These are phyloP conservation scores for Aureobasidium vineae DNA, from an alignment of 2,329 filamentous ascomycete genomes.

Conservation along the genomic window DNA sequence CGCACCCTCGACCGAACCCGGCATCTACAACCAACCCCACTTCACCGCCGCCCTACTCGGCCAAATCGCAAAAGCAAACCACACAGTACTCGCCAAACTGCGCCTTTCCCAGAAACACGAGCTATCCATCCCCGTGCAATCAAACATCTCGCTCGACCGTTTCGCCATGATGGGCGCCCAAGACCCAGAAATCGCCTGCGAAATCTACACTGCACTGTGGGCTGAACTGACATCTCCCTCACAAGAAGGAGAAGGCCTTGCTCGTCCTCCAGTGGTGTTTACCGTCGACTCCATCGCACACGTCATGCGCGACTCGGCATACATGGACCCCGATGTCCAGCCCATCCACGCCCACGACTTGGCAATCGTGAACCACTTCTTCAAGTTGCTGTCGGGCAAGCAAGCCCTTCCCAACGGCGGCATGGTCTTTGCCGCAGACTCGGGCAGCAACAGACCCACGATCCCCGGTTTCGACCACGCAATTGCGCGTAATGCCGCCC, in stretches of 20 bases:
- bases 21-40: slow-evolving; percentile 71
- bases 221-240: slow-evolving; percentile 63
- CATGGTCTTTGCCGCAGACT: slow-evolving; percentile 71
- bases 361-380: slow-evolving; percentile 69
- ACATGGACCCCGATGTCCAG: slow-evolving; percentile 68
- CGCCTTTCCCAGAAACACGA: slow-evolving; percentile 54
- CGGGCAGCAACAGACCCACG: slow-evolving; percentile 65
- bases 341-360: slow-evolving; percentile 85
- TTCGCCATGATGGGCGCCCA: slow-evolving; percentile 67
- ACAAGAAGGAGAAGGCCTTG: slow-evolving; percentile 43
- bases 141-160: slow-evolving; percentile 61
- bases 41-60: slow-evolving; percentile 74
- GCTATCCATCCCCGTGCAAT: slow-evolving; percentile 59
- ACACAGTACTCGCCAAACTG: slow-evolving; percentile 57
- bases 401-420: slow-evolving; percentile 66
- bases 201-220: slow-evolving; percentile 78
- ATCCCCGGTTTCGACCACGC: slow-evolving; percentile 61
- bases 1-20: slow-evolving; percentile 58
- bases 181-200: slow-evolving; percentile 75
- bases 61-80: slow-evolving; percentile 71
- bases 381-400: slow-evolving; percentile 66
- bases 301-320: slow-evolving; percentile 75
- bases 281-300: slow-evolving; percentile 76
- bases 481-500: slow-evolving; percentile 33
- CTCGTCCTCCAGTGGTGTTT: slow-evolving; percentile 66